Evolutionary conservation across 257 asterid genomes (phyloP).

Genomic region (Salvia rosmarinus): DNA sequence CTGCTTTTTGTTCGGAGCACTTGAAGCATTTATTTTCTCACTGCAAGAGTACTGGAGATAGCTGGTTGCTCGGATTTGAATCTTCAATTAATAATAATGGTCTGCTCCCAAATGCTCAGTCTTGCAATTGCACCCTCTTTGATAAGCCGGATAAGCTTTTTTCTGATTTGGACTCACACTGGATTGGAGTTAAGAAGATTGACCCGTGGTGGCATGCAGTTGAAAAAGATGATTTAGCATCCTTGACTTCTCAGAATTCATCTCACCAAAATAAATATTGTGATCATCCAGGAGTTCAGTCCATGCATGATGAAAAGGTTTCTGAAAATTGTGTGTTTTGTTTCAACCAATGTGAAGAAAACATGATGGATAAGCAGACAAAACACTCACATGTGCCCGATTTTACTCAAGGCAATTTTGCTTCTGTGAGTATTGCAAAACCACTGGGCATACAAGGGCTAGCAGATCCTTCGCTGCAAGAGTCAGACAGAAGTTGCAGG

Average conservation of each 20-base stretch:
- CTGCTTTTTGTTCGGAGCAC: conserved; percentile 40
- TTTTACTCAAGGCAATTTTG: conserved; percentile 28
- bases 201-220: conserved; percentile 67
- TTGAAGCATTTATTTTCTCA: conserved; percentile 33
- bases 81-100: conserved; percentile 30
- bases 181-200: conserved; percentile 52
- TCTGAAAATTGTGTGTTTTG: conserved; percentile 32
- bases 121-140: conserved; percentile 29
- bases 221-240: conserved; percentile 43
- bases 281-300: conserved; percentile 36
- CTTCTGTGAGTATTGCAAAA: conserved; percentile 33
- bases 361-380: conserved; percentile 27
- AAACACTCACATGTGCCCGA: conserved; percentile 22
- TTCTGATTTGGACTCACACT: conserved; percentile 50
- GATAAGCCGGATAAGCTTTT: conserved; percentile 42
- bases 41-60: conserved; percentile 39
- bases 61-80: conserved; percentile 41
- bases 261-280: conserved; percentile 33
- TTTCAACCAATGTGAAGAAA: conserved; percentile 32
- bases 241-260: conserved; percentile 45
- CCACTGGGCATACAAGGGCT: conserved; percentile 32
- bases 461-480: conserved; percentile 34
- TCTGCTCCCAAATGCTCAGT: conserved; percentile 30
- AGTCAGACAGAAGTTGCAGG: conserved; percentile 50
- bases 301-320: conserved; percentile 38